Evolutionary conservation across 805 yeast genomes (phyloP), one percentile per base, ranked within the genome.

Genomic region (Pichia exigua): DNA sequence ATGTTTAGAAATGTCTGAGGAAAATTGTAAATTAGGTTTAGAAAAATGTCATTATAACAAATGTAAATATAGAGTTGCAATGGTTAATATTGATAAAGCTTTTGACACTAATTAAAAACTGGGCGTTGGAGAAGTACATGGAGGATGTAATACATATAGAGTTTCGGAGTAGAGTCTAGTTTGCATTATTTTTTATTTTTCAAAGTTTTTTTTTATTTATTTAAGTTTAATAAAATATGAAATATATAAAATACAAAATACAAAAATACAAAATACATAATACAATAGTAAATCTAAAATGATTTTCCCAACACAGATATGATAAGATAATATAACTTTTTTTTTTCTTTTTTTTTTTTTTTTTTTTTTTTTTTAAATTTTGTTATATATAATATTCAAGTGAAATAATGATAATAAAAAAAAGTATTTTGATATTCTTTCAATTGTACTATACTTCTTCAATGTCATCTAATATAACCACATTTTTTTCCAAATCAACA

Each of bases 31-130:
- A 39, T 69, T 74, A 58, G 87, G 81, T 3, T 73, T 83, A 64
- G 73, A 74, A 43, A 77, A 79, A 63, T 72, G 79, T 50, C 73
- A 75, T 51, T 54, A 66, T 21, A 81, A 83, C 61, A 82, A 81
- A 54, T 82, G 81, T 45, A 76, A 77, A 59, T 83, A 82, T 65
- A 76, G 89, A 72, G 80, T 78, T 60, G 82, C 83, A 11, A 69
- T 84, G 56, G 75, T 77, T 51, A 79, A 78, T 21, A 81, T 70
- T 65, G 78, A 79, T 59, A 69, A 76, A 61, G 75, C 70, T 3
- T 76, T 76, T 45, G 39, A 20, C 17, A 35, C 39, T 10, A n/a
- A 17, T 17, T 35, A n/a, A 35, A 15, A 6, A 15, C 4, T 24
- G 26, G 4, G 3, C 3, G 30, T 2, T 10, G 30, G 30, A 27